Percentiles rank a stretch among this genome's conserved stretches.
Evolutionary conservation across 2,329 filamentous ascomycete genomes (phyloP).

Genomic region (Trichoderma cornu-damae): DNA sequence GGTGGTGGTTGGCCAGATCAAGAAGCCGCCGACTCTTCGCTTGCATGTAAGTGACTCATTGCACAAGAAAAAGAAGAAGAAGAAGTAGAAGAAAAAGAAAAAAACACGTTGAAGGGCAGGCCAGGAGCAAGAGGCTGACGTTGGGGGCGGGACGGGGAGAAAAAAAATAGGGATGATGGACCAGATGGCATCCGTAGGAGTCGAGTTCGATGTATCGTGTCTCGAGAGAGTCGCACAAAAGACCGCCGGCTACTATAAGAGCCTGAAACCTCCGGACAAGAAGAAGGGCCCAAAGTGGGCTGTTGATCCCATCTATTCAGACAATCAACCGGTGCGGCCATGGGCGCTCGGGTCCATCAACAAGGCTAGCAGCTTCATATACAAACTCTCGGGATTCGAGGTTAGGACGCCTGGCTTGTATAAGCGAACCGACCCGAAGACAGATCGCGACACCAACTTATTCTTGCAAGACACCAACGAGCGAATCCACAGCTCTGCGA

Average conservation of each 20-base stretch:
- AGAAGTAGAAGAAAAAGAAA: too few species aligned
- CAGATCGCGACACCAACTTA: slow-evolving; percentile 31
- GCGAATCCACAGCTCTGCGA: slow-evolving; percentile 50
- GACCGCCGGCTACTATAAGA: slow-evolving; percentile 32
- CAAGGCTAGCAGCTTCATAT: slow-evolving; percentile 37
- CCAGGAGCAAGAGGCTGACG: neutral
- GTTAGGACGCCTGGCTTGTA: slow-evolving; percentile 46
- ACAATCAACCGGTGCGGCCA: slow-evolving; percentile 44
- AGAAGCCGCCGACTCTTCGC: slow-evolving; percentile 38
- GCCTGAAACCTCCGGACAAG: slow-evolving; percentile 19
- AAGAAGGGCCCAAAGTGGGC: slow-evolving; percentile 38
- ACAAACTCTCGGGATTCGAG: slow-evolving; percentile 41
- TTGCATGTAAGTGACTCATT: slow-evolving; percentile 34
- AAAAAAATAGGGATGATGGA: slow-evolving; percentile 50
- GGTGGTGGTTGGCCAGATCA: slow-evolving; percentile 61
- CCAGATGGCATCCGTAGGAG: slow-evolving; percentile 47
- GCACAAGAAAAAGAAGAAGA: too few species aligned
- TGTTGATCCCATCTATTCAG: slow-evolving; percentile 42
- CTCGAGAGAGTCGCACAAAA: slow-evolving; percentile 39
- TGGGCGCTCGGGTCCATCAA: slow-evolving; percentile 46
- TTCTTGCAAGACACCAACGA: slow-evolving; percentile 51
- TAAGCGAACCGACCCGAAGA: slow-evolving; percentile 40
- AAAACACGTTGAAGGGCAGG: too few species aligned
- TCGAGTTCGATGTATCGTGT: slow-evolving; percentile 43
- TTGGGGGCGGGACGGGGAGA: too few species aligned